Conservation (phyloP, 2,329 filamentous ascomycete genomes). For the Fusarium fujikuroi region DNA sequence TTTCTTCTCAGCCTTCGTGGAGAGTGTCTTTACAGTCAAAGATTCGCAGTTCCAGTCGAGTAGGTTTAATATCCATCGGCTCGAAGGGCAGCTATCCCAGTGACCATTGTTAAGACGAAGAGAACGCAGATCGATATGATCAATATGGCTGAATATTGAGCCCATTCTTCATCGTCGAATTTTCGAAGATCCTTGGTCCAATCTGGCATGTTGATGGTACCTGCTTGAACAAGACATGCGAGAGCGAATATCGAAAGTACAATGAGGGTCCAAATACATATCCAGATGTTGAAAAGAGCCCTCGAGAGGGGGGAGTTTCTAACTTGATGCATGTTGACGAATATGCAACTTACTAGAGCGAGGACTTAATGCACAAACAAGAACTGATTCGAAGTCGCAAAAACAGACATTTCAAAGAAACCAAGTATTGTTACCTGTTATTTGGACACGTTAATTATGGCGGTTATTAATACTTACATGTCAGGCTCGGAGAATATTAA, state of each 20-base stretch:
- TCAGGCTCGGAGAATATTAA: slow-evolving; percentile 4
- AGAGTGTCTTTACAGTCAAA: too few relatives aligned
- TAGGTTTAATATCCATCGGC: background rate
- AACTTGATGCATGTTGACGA: background rate
- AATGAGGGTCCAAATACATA: slow-evolving; percentile 1
- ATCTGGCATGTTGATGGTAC: slow-evolving; percentile 7
- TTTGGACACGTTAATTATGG: background rate
- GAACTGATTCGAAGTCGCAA: rapidly evolving
- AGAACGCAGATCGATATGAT: background rate
- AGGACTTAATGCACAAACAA: background rate
- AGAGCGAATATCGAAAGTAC: slow-evolving; percentile 11
- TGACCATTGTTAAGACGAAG: slow-evolving; percentile 4
- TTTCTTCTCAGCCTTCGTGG: too few relatives aligned
- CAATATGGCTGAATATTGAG: slow-evolving; percentile 10
- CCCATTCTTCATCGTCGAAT: slow-evolving; percentile 13
- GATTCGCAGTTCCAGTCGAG: rapidly evolving
- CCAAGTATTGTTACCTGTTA: rapidly evolving
- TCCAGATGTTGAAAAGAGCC: slow-evolving; percentile 2
- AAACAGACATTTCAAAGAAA: background rate
- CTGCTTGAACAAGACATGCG: slow-evolving; percentile 5
- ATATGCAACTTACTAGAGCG: background rate
- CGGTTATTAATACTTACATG: background rate
- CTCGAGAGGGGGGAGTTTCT: background rate
- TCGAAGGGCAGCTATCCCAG: slow-evolving; percentile 1
- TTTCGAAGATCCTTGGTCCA: slow-evolving; percentile 30